Base-by-base conservation (phyloP, 352 stramenopile species). In the Pythium rishiriense region DNA sequence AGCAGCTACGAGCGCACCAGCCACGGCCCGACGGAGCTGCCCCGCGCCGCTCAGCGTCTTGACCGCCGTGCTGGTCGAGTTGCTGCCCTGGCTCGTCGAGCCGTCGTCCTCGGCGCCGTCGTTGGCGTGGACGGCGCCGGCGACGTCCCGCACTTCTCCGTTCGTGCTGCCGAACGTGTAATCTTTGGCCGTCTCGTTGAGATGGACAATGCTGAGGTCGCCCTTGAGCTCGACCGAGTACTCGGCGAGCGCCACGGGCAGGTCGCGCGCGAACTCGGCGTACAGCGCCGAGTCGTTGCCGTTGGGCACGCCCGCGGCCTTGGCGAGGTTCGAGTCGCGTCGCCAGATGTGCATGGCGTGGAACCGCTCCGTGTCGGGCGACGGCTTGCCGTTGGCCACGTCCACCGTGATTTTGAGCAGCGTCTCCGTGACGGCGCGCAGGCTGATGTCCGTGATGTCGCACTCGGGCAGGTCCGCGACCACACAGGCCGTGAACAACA, bases 341-440 rank as follows among this genome's bases (percentile, higher is more conserved):
- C 79, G 67, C 75, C 78, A 88, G 24, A 72, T 45, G 69, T 87
- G 72, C 45, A 87, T 68, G 37, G 75, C 51, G 26, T 75, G 67
- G 58, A 85, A 87, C 22, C 69, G 65, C 35, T 75, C 51, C 5
- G 70, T 74, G 21, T 70, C 70, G 4, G 79, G 75, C 0, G 73
- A 49, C 12, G 45, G 49, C 52, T 50, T 42, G 37, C 64, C 64
- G 10, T 79, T 47, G 45, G 85, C 79, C 24, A 85, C 72, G 28
- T 79, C 73, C 45, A 85, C 66, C 31, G 67, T 76, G 52, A 87
- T 74, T 48, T 85, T 87, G 42, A 87, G 64, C 45, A 87, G 64
- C 21, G 74, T 79, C 51, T 88, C 77, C 1, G 73, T 68, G 22
- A 66, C 75, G 29, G 69, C 70, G 15, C 78, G 78, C 14, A 88